Percentiles rank a stretch among this genome's conserved stretches.
Conservation (phyloP, 139 green algal species). For the Ostreobium quekettii region DNA sequence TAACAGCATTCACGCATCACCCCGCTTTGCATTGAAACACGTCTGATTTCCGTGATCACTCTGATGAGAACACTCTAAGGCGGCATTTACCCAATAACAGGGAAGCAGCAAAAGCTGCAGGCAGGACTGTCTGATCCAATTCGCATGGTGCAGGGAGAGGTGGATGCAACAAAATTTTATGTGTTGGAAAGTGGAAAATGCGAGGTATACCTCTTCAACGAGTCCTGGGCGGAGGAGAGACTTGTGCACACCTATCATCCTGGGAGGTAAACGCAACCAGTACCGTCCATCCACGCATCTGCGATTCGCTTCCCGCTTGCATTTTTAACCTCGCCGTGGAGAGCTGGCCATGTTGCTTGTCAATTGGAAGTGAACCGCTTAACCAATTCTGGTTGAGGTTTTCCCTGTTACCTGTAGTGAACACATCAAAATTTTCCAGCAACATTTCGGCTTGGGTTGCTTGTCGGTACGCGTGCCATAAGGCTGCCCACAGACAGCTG, state of each 20-base stretch:
- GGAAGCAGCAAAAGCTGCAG: too few relatives aligned
- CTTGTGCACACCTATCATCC: constrained; percentile 34
- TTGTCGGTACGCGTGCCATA: not conserved
- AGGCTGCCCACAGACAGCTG: not conserved
- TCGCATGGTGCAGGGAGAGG: constrained; percentile 38
- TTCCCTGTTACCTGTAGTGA: not conserved
- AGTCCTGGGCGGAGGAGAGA: constrained; percentile 17
- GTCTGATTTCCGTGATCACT: too few relatives aligned
- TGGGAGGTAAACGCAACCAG: constrained; percentile 28
- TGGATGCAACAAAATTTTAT: constrained; percentile 49
- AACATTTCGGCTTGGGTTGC: not conserved
- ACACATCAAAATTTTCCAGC: not conserved
- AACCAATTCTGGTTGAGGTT: not conserved
- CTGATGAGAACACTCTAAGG: too few relatives aligned
- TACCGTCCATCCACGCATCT: too few relatives aligned
- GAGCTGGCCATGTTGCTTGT: too few relatives aligned
- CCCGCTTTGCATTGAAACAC: too few relatives aligned
- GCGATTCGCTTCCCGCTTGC: too few relatives aligned
- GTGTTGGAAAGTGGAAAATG: constrained; percentile 49
- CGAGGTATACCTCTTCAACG: constrained; percentile 33
- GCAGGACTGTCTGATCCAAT: too few relatives aligned
- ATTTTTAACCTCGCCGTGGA: too few relatives aligned
- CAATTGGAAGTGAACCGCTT: too few relatives aligned
- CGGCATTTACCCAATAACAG: too few relatives aligned
- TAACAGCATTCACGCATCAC: too few relatives aligned